A percentile compares a stretch with the other conserved stretches of the same genome.
These are phyloP conservation scores for Cladosporium sp. DNA, from an alignment of 2,329 filamentous ascomycete genomes.

Conservation along the genomic window DNA sequence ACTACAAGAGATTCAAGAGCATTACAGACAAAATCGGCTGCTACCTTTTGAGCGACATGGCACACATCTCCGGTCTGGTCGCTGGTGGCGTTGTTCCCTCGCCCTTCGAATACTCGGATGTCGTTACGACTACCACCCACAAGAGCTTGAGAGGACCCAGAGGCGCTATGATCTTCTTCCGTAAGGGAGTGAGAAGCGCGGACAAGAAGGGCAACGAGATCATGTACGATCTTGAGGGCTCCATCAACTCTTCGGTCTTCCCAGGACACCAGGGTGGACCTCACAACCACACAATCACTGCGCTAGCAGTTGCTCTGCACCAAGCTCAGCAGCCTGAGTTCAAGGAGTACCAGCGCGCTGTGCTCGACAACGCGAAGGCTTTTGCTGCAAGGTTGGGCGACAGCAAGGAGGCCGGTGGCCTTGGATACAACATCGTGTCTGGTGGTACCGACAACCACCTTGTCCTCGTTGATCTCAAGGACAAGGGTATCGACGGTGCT, in stretches of 20 bases:
- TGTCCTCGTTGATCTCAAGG: slow-evolving; percentile 87
- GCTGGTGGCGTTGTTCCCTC: slow-evolving; percentile 88
- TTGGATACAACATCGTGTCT: slow-evolving; percentile 86
- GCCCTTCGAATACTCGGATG: slow-evolving; percentile 86
- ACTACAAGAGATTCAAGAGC: slow-evolving; percentile 88
- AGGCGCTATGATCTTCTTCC: slow-evolving; percentile 98
- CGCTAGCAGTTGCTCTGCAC: slow-evolving; percentile 89
- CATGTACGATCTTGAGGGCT: slow-evolving; percentile 84
- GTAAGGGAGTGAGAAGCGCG: slow-evolving; percentile 81
- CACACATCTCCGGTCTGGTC: slow-evolving; percentile 92
- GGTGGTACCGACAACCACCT: slow-evolving; percentile 98
- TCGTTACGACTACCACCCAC: slow-evolving; percentile 97
- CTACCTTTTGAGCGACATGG: slow-evolving; percentile 94
- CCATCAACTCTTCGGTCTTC: slow-evolving; percentile 97
- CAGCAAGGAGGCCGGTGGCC: slow-evolving; percentile 71
- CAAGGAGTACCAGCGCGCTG: slow-evolving; percentile 86
- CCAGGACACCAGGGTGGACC: slow-evolving; percentile 97
- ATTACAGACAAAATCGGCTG: slow-evolving; percentile 89
- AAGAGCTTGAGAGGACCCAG: slow-evolving; percentile 94
- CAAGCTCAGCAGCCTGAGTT: slow-evolving; percentile 90
- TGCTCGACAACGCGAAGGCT: slow-evolving; percentile 87
- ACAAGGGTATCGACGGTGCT: slow-evolving; percentile 84
- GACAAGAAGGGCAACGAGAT: slow-evolving; percentile 85
- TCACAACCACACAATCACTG: slow-evolving; percentile 98
- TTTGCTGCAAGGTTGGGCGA: slow-evolving; percentile 70